A percentile compares a stretch with the other conserved stretches of the same genome.
phyloP scores from a whole-genome alignment of 2,329 filamentous ascomycete species.

The Sporothrix globosa region DNA sequence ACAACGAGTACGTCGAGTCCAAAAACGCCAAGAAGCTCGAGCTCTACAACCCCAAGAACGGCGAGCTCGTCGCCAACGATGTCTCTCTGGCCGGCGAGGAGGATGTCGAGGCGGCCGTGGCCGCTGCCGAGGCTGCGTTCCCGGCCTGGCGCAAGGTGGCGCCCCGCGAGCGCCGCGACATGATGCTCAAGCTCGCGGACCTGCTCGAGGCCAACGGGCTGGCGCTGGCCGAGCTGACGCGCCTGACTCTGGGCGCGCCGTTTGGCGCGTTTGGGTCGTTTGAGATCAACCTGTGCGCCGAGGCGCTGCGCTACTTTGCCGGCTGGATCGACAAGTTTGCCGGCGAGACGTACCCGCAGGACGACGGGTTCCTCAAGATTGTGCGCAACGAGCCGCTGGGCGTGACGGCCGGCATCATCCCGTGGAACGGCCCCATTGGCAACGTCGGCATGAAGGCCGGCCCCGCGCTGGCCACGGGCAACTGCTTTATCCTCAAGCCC shows the following conservation, averaged over 20 bases:
- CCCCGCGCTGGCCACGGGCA: conserved; percentile 49
- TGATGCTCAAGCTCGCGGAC: conserved; percentile 51
- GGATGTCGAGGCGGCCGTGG: conserved; percentile 70
- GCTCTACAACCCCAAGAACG: conserved; percentile 55
- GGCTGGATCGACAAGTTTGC: conserved; percentile 49
- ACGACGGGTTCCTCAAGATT: conserved; percentile 52
- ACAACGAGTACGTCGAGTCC: conserved; percentile 47
- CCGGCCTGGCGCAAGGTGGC: conserved; percentile 76
- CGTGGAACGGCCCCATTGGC: conserved; percentile 48
- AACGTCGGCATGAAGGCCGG: conserved; percentile 47
- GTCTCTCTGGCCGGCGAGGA: conserved; percentile 51
- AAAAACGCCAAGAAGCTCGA: conserved; percentile 51
- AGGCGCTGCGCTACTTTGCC: conserved; percentile 51
- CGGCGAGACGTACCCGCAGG: conserved; percentile 48
- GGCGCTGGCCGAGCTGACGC: conserved; percentile 47
- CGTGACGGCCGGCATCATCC: conserved; percentile 42
- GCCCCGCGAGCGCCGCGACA: conserved; percentile 62
- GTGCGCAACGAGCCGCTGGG: conserved; percentile 45
- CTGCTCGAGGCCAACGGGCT: conserved; percentile 47
- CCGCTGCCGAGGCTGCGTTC: conserved; percentile 72
- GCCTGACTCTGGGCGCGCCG: conserved; percentile 44
- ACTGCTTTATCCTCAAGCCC: conserved; percentile 50
- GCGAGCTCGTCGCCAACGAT: conserved; percentile 53
- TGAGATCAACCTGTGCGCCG: conserved; percentile 52
- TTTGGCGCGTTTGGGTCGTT: conserved; percentile 50